phyloP scores from a whole-genome alignment of 345 rosid species.

The Populus simonii region DNA sequence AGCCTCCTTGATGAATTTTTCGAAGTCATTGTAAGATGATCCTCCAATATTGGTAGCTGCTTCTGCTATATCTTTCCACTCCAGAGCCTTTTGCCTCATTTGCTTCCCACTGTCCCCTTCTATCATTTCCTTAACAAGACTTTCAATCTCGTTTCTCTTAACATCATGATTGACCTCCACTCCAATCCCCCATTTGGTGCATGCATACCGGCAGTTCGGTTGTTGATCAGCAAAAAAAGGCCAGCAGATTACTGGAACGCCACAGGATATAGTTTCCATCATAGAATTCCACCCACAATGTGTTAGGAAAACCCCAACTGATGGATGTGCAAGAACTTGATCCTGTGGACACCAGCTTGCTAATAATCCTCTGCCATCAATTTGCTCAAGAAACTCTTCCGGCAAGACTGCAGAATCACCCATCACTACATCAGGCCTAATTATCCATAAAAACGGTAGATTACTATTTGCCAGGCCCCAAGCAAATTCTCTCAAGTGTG shows the following conservation, averaged over 20 bases:
- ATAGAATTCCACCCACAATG: conserved; percentile 45
- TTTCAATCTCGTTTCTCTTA: conserved; percentile 21
- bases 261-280: conserved; percentile 20
- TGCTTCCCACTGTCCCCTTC: conserved; percentile 16
- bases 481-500: conserved; percentile 35
- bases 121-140: conserved; percentile 25
- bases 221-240: conserved; percentile 38
- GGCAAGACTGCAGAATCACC: conserved; percentile 27
- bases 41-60: conserved; percentile 16
- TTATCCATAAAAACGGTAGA: conserved; percentile 35
- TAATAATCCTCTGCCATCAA: conserved; percentile 27
- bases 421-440: conserved; percentile 26
- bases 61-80: conserved; percentile 11
- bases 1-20: conserved; percentile 16
- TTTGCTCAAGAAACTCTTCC: conserved; percentile 20
- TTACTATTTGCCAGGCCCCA: conserved; percentile 39
- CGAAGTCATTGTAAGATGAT: conserved; percentile 14
- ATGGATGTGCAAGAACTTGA: conserved; percentile 24
- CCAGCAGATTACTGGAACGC: conserved; percentile 34
- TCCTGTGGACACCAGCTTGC: conserved; percentile 34
- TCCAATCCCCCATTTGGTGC: conserved; percentile 28
- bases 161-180: conserved; percentile 25
- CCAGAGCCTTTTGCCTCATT: conserved; percentile 21
- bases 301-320: conserved; percentile 32
- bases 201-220: conserved; percentile 27